phyloP scores from a whole-genome alignment of 139 green algal genomes.

The Closterium sp. region DNA sequence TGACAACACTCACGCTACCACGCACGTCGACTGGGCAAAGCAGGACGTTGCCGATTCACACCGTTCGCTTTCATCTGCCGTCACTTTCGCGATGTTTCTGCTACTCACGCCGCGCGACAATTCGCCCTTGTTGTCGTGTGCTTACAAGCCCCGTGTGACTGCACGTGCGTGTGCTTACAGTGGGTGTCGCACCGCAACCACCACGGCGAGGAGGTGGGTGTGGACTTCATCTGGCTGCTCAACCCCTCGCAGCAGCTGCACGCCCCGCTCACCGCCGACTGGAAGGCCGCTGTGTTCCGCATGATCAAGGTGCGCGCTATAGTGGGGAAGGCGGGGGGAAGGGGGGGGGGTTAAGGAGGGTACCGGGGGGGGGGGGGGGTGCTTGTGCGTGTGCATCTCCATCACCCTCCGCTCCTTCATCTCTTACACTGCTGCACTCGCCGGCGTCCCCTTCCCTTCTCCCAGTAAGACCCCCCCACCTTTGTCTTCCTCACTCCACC shows the following conservation, averaged over 20 bases:
- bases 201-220: slow-evolving; percentile 36
- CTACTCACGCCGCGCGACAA: too few species aligned
- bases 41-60: too few species aligned
- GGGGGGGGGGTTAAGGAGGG: not conserved
- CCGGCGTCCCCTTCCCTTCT: too few species aligned
- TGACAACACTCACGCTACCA: too few species aligned
- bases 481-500: not conserved
- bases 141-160: not conserved
- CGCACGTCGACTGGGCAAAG: too few species aligned
- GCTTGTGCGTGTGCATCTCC: not conserved
- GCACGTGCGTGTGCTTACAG: not conserved
- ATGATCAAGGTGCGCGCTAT: slow-evolving; percentile 27
- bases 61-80: too few species aligned
- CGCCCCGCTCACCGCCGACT: slow-evolving; percentile 32
- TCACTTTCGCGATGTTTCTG: too few species aligned
- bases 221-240: slow-evolving; percentile 52
- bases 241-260: slow-evolving; percentile 39
- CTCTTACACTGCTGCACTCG: too few species aligned
- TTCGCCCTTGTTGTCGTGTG: too few species aligned
- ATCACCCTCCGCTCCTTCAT: too few species aligned
- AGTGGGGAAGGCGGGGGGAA: not conserved
- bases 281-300: slow-evolving; percentile 39
- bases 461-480: too few species aligned
- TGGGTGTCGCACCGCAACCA: slow-evolving; percentile 51
- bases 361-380: not conserved